Evolutionary conservation across 1,139 yeast species (phyloP).

Genomic region (Candida neerlandica): DNA sequence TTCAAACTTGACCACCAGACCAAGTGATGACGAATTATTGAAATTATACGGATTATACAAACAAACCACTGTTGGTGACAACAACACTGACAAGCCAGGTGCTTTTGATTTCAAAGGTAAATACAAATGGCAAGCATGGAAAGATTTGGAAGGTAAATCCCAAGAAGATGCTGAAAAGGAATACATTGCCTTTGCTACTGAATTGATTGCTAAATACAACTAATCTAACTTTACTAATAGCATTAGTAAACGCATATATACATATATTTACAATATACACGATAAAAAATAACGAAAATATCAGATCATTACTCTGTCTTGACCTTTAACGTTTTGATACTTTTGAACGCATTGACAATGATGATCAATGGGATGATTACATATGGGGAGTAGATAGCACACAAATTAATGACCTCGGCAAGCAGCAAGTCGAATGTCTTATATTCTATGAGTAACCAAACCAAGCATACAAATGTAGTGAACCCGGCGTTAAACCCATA

Average conservation of each 20-base stretch:
- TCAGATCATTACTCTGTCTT: not conserved
- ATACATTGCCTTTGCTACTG: constrained; percentile 76
- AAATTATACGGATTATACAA: constrained; percentile 87
- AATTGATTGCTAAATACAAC: constrained; percentile 56
- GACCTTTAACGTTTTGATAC: not conserved
- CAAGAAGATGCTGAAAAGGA: constrained; percentile 90
- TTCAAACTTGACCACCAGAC: constrained; percentile 72
- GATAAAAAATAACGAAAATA: too few relatives aligned
- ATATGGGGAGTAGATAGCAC: constrained; percentile 66
- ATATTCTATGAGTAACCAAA: constrained; percentile 38
- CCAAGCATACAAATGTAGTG: constrained; percentile 69
- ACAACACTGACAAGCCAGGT: constrained; percentile 81
- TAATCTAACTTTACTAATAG: constrained; percentile 12
- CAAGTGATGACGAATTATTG: constrained; percentile 84
- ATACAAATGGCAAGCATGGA: constrained; percentile 98
- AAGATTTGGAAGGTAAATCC: constrained; percentile 77
- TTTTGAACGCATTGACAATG: constrained; percentile 43
- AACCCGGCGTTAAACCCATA: constrained; percentile 79
- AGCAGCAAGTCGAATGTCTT: constrained; percentile 30
- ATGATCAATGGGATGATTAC: constrained; percentile 62
- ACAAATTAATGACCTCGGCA: constrained; percentile 42
- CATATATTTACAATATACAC: constrained; percentile 1
- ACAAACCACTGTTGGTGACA: constrained; percentile 97
- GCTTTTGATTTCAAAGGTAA: constrained; percentile 91
- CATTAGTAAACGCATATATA: not conserved